phyloP scores from a whole-genome alignment of 495 filamentous ascomycete genomes.

The Podospora pseudopauciseta region DNA sequence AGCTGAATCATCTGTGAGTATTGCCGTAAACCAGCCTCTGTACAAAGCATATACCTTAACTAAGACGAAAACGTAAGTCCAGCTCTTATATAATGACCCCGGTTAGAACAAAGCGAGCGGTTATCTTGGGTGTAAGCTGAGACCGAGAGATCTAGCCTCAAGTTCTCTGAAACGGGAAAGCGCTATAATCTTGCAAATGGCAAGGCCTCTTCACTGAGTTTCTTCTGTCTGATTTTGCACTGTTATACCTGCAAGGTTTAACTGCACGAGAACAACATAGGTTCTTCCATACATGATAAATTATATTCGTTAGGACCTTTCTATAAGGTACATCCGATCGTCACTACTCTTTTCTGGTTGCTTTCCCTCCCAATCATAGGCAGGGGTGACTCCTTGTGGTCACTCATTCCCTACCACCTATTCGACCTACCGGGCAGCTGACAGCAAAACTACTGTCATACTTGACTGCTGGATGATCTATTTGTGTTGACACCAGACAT shows the following conservation, averaged over 20 bases:
- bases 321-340: no score
- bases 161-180: neutral
- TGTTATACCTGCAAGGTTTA: neutral
- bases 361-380: no score
- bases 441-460: neutral
- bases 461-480: neutral
- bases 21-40: no score
- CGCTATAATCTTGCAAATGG: neutral
- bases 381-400: no score
- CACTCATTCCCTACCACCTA: neutral
- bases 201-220: neutral
- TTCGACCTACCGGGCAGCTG: neutral
- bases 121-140: neutral
- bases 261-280: no score
- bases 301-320: no score
- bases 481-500: slow-evolving; percentile 11
- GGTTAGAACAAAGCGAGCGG: neutral
- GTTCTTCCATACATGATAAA: no score
- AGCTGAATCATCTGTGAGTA: no score
- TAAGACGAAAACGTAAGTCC: neutral
- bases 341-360: no score
- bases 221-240: neutral
- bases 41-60: no score
- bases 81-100: neutral
- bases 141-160: neutral